Percentiles rank a stretch among this genome's conserved stretches.
phyloP scores from a whole-genome alignment of 495 filamentous ascomycete species.

The Amorphotheca resinae region DNA sequence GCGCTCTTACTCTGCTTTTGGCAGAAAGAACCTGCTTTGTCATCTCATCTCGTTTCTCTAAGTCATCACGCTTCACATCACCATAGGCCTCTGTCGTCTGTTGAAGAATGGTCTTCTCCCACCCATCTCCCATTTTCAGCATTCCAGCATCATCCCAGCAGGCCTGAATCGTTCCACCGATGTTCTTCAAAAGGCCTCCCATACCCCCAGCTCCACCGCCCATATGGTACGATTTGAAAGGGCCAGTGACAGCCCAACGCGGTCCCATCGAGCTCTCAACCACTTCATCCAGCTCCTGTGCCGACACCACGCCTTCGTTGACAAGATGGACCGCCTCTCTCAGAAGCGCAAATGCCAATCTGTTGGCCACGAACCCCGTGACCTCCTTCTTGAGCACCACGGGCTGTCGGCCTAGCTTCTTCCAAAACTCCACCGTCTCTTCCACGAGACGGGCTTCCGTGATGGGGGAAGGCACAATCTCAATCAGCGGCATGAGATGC shows the following conservation, averaged over 20 bases:
- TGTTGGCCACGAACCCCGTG: conserved; percentile 36
- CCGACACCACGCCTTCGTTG: conserved; percentile 33
- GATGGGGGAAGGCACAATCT: conserved; percentile 37
- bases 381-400: conserved; percentile 40
- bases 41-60: not conserved
- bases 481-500: conserved; percentile 47
- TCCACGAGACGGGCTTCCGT: conserved; percentile 30
- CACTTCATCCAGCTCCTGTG: conserved; percentile 34
- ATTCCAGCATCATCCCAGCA: conserved; percentile 39
- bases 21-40: not conserved
- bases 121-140: conserved; percentile 28
- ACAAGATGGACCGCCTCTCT: conserved; percentile 37
- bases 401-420: conserved; percentile 31
- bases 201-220: conserved; percentile 46
- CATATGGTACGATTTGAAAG: conserved; percentile 49
- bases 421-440: conserved; percentile 37
- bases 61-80: not conserved
- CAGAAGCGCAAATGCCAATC: conserved; percentile 36
- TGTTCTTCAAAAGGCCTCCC: conserved; percentile 39
- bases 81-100: conserved; percentile 18
- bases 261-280: conserved; percentile 30
- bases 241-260: conserved; percentile 43
- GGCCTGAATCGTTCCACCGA: conserved; percentile 41
- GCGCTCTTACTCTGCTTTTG: no score
- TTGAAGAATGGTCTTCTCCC: conserved; percentile 21